phyloP scores from a whole-genome alignment of 2,329 filamentous ascomycete species.

The Penicillium digitatum region DNA sequence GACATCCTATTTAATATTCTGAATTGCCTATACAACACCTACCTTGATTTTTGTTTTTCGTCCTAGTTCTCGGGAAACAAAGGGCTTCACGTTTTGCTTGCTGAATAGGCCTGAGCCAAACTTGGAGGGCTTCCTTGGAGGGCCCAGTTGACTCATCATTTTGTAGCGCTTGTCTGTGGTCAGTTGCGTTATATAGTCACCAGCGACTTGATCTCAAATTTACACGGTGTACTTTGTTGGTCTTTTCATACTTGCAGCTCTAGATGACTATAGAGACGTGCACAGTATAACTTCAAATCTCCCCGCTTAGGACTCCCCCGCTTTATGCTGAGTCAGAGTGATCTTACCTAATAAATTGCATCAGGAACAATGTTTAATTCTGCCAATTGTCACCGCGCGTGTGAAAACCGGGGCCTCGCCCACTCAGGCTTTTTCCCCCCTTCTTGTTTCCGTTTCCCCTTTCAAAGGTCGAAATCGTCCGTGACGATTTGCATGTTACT shows the following conservation, averaged over 20 bases:
- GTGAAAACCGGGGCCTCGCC: slow-evolving; percentile 4
- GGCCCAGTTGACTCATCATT: neutral
- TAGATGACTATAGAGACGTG: neutral
- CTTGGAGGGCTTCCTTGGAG: neutral
- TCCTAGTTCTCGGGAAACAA: neutral
- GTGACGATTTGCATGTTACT: slow-evolving; percentile 3
- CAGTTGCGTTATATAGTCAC: neutral
- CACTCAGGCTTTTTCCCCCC: neutral
- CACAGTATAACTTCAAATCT: neutral
- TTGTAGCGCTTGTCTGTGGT: neutral
- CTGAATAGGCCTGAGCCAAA: neutral
- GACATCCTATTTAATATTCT: neutral
- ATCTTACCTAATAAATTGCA: neutral
- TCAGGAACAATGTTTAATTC: slow-evolving; percentile 13
- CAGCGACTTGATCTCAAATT: neutral
- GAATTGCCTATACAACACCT: neutral
- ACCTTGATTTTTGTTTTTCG: neutral
- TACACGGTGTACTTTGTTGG: neutral
- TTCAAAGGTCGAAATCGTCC: slow-evolving; percentile 1
- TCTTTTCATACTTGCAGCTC: neutral
- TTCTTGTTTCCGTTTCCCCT: neutral
- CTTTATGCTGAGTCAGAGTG: neutral
- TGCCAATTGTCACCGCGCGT: slow-evolving; percentile 12
- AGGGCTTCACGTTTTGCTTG: neutral
- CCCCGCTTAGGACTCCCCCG: neutral